These are phyloP conservation scores for Porcisia deanei DNA, from an alignment of 208 protist species.

Conservation along the genomic window DNA sequence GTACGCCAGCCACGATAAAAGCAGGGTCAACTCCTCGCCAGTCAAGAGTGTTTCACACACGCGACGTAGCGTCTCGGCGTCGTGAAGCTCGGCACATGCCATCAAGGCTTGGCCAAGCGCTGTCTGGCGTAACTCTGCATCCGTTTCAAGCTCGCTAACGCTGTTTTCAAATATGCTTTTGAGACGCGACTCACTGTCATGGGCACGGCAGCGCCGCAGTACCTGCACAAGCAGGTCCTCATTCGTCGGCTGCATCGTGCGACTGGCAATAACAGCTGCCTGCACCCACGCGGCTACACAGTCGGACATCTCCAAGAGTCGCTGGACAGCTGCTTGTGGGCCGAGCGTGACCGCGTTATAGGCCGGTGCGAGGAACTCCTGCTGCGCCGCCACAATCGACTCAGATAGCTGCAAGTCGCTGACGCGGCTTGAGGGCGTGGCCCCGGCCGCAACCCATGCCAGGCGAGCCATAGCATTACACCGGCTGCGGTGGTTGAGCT, in stretches of 20 bases:
- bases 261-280: slow-evolving; percentile 48
- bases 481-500: slow-evolving; percentile 53
- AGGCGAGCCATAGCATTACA: slow-evolving; percentile 57
- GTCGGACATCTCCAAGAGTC: slow-evolving; percentile 44
- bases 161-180: slow-evolving; percentile 36
- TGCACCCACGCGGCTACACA: slow-evolving; percentile 61
- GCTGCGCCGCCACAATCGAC: slow-evolving; percentile 48
- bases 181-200: slow-evolving; percentile 51
- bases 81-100: slow-evolving; percentile 30
- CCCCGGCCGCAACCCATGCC: slow-evolving; percentile 56
- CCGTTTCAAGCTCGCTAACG: slow-evolving; percentile 69
- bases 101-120: slow-evolving; percentile 56
- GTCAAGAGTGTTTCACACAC: slow-evolving; percentile 55
- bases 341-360: slow-evolving; percentile 40
- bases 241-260: slow-evolving; percentile 36
- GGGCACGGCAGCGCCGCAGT: slow-evolving; percentile 49
- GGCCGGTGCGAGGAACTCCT: slow-evolving; percentile 41
- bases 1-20: slow-evolving; percentile 54
- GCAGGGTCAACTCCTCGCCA: slow-evolving; percentile 45
- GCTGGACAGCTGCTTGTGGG: slow-evolving; percentile 60
- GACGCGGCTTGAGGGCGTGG: slow-evolving; percentile 31
- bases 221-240: slow-evolving; percentile 73
- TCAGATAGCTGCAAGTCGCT: slow-evolving; percentile 48
- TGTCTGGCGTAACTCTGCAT: slow-evolving; percentile 38
- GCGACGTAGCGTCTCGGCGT: slow-evolving; percentile 29